Conservation (phyloP, 805 yeast genomes). For the Candida jianshihensis region DNA sequence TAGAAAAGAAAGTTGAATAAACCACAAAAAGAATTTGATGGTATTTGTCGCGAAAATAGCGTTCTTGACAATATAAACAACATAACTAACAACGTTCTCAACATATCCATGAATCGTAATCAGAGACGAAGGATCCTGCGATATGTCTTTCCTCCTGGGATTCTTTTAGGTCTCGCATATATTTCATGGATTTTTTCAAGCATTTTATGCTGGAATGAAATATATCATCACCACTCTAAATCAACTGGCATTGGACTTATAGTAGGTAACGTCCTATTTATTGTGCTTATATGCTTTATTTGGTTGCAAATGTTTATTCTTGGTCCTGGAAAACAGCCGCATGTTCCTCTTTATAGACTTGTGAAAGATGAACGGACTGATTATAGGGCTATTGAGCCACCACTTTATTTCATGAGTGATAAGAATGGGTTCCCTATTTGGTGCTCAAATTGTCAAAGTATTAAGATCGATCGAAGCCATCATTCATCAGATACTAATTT, state of each 20-base stretch:
- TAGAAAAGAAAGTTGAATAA: no score
- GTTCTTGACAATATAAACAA: neutral
- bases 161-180: slow-evolving; percentile 9
- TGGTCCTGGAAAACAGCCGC: slow-evolving; percentile 56
- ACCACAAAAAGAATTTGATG: no score
- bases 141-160: slow-evolving; percentile 6
- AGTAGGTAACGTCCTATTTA: slow-evolving; percentile 23
- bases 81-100: neutral
- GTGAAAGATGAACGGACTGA: slow-evolving; percentile 17
- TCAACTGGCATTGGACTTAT: slow-evolving; percentile 27
- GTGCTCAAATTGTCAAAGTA: slow-evolving; percentile 60
- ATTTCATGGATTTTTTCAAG: slow-evolving; percentile 20
- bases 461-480: slow-evolving; percentile 63
- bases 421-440: slow-evolving; percentile 68
- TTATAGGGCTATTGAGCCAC: slow-evolving; percentile 33
- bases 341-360: slow-evolving; percentile 30
- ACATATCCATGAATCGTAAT: neutral
- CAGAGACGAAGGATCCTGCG: neutral
- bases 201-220: slow-evolving; percentile 24
- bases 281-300: slow-evolving; percentile 21
- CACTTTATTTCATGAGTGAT: slow-evolving; percentile 61
- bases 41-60: neutral
- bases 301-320: slow-evolving; percentile 39
- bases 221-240: slow-evolving; percentile 18
- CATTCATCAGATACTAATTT: slow-evolving; percentile 50